phyloP scores from a whole-genome alignment of 768 basidiomycete genomes.

The Solioccasus polychromus region DNA sequence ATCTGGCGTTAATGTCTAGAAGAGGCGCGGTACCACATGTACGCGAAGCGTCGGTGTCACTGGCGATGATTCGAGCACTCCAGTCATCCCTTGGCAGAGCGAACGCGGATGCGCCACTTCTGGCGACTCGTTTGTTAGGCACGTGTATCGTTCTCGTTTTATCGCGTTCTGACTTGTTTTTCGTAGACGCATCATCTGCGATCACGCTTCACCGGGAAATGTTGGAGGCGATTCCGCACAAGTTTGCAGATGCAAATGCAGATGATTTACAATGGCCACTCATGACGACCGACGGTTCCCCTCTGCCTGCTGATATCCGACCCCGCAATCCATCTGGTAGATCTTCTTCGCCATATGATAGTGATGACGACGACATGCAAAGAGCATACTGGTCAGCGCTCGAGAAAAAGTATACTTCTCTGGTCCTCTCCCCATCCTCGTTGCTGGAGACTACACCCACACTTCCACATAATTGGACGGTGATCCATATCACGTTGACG shows the following conservation, averaged over 20 bases:
- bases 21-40: constrained; percentile 69
- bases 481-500: constrained; percentile 79
- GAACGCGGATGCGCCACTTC: constrained; percentile 44
- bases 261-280: constrained; percentile 81
- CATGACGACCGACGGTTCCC: constrained; percentile 44
- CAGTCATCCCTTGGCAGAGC: constrained; percentile 76
- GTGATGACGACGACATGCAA: constrained; percentile 38
- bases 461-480: constrained; percentile 78
- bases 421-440: constrained; percentile 25
- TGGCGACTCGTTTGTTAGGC: constrained; percentile 68
- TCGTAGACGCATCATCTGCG: constrained; percentile 68
- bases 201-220: constrained; percentile 85
- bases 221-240: constrained; percentile 74
- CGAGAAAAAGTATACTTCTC: constrained; percentile 46
- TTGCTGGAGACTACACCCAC: constrained; percentile 41
- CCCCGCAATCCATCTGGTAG: constrained; percentile 18
- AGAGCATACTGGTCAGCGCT: constrained; percentile 63
- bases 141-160: constrained; percentile 4
- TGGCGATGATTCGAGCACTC: constrained; percentile 70
- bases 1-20: constrained; percentile 50
- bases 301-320: constrained; percentile 25
- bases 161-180: neutral
- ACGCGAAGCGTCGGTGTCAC: constrained; percentile 68
- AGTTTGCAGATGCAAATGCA: constrained; percentile 45
- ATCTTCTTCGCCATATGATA: constrained; percentile 20